Evolutionary conservation across 257 asterid genomes (phyloP).

Genomic region (Solanum dulcamara): DNA sequence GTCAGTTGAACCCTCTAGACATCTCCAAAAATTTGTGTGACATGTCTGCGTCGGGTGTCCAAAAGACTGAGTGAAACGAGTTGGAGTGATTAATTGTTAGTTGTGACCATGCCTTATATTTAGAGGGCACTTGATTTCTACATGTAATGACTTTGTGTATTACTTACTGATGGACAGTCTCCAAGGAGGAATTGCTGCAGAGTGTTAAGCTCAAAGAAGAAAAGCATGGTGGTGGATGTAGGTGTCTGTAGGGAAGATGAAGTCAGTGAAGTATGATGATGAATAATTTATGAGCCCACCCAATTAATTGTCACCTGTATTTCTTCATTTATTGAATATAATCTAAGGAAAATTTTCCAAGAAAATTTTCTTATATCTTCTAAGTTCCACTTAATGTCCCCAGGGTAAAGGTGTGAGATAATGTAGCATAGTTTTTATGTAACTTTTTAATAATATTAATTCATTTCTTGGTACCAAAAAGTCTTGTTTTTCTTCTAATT

Average conservation of each 20-base stretch:
- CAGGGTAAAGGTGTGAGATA: neutral
- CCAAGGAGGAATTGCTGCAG: constrained; percentile 86
- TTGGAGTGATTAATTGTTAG: neutral
- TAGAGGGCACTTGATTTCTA: neutral
- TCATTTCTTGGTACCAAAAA: neutral
- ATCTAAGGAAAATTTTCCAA: neutral
- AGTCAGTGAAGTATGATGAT: constrained; percentile 25
- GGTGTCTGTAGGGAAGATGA: constrained; percentile 68
- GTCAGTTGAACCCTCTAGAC: neutral
- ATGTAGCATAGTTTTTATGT: neutral
- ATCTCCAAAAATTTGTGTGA: neutral
- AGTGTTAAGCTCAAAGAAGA: constrained; percentile 28
- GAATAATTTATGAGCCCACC: neutral
- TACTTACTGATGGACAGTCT: constrained; percentile 32
- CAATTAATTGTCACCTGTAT: constrained; percentile 3
- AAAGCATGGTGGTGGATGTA: constrained; percentile 44
- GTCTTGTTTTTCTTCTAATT: no score
- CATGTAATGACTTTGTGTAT: neutral
- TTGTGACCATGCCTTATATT: neutral
- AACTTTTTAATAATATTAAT: neutral
- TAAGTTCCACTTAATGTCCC: neutral
- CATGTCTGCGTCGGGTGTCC: no score
- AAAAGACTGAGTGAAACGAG: neutral
- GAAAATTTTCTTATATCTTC: neutral
- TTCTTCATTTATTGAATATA: constrained; percentile 26